Evolutionary conservation across 257 asterid species (phyloP).

Genomic region (Ocimum tenuiflorum): DNA sequence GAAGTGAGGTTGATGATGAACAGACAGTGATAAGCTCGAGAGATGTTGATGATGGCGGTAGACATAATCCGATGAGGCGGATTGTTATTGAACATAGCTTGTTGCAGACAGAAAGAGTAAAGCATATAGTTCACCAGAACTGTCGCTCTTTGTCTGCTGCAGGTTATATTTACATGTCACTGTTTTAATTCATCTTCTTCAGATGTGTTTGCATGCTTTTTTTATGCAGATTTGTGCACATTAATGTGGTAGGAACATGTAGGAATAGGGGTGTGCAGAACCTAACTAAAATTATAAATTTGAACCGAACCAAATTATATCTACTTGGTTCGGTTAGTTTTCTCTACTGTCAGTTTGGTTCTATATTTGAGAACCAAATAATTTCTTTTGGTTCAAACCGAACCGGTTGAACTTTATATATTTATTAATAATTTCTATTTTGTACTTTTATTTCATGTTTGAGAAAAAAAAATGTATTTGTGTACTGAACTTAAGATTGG

Average conservation of each 20-base stretch:
- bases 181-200: neutral
- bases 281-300: no score
- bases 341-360: no score
- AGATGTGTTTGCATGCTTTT: neutral
- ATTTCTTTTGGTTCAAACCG: no score
- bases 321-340: no score
- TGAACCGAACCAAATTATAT: no score
- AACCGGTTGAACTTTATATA: no score
- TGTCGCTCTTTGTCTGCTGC: slow-evolving; percentile 12
- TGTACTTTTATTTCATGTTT: no score
- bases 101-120: slow-evolving; percentile 31
- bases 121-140: slow-evolving; percentile 31
- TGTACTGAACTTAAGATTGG: no score
- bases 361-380: no score
- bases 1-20: neutral
- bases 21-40: neutral
- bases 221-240: neutral
- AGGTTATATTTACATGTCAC: neutral
- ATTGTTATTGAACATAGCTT: slow-evolving; percentile 19
- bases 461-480: no score
- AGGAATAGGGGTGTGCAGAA: neutral
- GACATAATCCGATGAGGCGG: neutral
- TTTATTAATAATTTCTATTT: no score
- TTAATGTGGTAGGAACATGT: no score
- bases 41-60: neutral